These are phyloP conservation scores for Populus euphratica DNA, from an alignment of 345 rosid genomes.

Conservation along the genomic window DNA sequence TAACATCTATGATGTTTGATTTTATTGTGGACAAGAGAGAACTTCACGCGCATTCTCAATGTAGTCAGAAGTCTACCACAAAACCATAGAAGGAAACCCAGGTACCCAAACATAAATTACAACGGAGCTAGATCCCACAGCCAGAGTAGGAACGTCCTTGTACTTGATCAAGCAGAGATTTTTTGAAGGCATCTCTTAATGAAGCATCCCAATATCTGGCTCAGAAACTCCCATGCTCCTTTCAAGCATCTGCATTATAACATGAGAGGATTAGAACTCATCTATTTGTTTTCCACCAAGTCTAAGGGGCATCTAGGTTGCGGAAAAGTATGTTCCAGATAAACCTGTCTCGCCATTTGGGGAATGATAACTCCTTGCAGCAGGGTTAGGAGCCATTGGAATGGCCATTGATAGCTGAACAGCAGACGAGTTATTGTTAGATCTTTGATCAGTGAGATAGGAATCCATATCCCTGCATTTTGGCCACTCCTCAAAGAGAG, in stretches of 20 bases:
- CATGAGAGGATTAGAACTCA: background rate
- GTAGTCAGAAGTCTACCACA: background rate
- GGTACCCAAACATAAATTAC: background rate
- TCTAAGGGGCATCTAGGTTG: background rate
- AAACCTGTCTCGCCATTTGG: background rate
- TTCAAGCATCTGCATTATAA: background rate
- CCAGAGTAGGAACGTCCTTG: background rate
- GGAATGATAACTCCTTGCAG: background rate
- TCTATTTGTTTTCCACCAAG: background rate
- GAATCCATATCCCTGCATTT: constrained; percentile 21
- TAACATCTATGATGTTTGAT: background rate
- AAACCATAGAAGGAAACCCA: background rate
- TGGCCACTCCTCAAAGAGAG: constrained; percentile 23
- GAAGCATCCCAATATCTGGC: background rate
- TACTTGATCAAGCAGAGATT: background rate
- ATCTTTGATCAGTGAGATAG: constrained; percentile 11
- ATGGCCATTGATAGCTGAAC: constrained; percentile 28
- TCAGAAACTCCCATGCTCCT: background rate
- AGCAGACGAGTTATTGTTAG: constrained; percentile 11
- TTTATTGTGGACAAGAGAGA: background rate
- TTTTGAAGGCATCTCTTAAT: background rate
- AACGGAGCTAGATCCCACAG: background rate
- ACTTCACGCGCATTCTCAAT: background rate
- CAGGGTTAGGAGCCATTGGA: constrained; percentile 18
- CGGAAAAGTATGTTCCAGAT: background rate